Conservation (phyloP, 768 basidiomycete genomes). For the Agrocybe chaxingu region DNA sequence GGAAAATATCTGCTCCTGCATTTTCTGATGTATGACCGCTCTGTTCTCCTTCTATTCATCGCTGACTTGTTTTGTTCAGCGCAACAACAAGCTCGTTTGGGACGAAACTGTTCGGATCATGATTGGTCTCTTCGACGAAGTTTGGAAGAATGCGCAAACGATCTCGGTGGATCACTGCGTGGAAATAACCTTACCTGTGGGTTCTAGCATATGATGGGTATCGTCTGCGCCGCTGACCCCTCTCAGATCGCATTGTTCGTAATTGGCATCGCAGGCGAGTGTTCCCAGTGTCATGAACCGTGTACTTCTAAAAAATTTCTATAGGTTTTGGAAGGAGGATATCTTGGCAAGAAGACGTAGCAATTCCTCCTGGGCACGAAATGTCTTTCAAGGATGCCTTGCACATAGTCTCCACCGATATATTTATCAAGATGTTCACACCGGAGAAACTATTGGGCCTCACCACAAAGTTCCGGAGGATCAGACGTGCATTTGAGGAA, state of each 20-base stretch:
- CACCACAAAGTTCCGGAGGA: constrained; percentile 23
- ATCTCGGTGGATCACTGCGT: constrained; percentile 40
- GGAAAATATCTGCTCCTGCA: constrained; percentile 54
- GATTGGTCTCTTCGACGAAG: constrained; percentile 36
- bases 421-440: constrained; percentile 29
- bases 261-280: constrained; percentile 44
- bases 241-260: constrained; percentile 47
- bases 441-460: constrained; percentile 31
- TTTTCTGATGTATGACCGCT: constrained; percentile 48
- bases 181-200: constrained; percentile 49
- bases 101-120: constrained; percentile 39
- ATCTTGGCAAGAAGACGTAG: constrained; percentile 37
- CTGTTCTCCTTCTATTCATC: not conserved
- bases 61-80: constrained; percentile 16
- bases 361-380: constrained; percentile 34
- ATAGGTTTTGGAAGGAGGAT: constrained; percentile 45
- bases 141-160: constrained; percentile 38
- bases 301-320: not conserved
- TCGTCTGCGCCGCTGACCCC: not conserved
- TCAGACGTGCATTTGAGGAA: constrained; percentile 36
- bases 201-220: constrained; percentile 3
- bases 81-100: constrained; percentile 45
- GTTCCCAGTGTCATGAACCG: not conserved
- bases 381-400: constrained; percentile 44
- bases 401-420: constrained; percentile 30